Conservation (phyloP, 805 yeast species). For the Wickerhamomyces bovis region DNA sequence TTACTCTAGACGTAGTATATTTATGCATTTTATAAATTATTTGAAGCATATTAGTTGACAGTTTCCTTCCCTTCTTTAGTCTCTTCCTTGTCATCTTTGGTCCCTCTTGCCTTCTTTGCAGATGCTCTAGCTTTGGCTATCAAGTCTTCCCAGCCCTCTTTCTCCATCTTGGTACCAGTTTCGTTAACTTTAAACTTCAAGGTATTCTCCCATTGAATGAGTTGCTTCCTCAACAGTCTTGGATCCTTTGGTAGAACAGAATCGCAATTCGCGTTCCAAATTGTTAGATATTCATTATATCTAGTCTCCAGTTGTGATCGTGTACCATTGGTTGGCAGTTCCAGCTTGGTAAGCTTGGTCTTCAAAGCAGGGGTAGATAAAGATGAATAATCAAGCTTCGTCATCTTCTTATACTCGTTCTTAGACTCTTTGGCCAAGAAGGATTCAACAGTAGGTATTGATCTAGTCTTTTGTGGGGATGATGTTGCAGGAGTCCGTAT, state of each 20-base stretch:
- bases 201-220: conserved; percentile 62
- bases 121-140: conserved; percentile 12
- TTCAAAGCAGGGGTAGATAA: conserved; percentile 55
- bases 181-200: conserved; percentile 7
- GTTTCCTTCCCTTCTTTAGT: not conserved
- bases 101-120: conserved; percentile 3
- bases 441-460: conserved; percentile 18
- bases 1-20: no score
- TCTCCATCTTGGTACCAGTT: conserved; percentile 9
- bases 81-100: not conserved
- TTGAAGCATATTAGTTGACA: not conserved
- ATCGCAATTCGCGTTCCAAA: conserved; percentile 81
- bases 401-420: conserved; percentile 35
- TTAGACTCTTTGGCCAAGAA: conserved; percentile 26
- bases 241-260: conserved; percentile 58
- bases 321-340: conserved; percentile 58
- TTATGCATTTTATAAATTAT: conserved; percentile 16
- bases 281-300: conserved; percentile 67
- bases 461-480: conserved; percentile 2
- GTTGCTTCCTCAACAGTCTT: conserved; percentile 44
- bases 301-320: conserved; percentile 59
- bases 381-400: conserved; percentile 60
- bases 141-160: conserved; percentile 18
- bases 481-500: conserved; percentile 21
- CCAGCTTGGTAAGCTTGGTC: conserved; percentile 47